These are phyloP conservation scores for Daucus carota DNA, from an alignment of 129 eudicot species.

Conservation along the genomic window DNA sequence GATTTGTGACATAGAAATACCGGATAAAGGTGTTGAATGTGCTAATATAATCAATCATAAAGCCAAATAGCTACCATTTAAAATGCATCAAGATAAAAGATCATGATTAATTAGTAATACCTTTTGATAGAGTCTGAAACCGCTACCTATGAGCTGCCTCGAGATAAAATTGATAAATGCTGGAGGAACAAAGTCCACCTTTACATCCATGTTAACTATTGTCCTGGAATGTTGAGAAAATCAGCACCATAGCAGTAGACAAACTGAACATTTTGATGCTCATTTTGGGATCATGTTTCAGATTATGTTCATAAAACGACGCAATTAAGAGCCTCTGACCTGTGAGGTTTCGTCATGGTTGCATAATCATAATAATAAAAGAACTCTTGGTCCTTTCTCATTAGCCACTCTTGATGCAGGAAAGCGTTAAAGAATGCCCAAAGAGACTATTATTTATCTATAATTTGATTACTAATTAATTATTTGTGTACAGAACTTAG, in stretches of 20 bases:
- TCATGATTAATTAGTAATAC: slow-evolving; percentile 28
- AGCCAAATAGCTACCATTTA: neutral
- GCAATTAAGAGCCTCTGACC: neutral
- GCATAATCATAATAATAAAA: neutral
- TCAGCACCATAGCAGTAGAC: neutral
- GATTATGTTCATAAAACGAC: neutral
- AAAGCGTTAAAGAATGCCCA: too few species aligned
- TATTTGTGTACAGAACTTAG: neutral
- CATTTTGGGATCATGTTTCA: neutral
- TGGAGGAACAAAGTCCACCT: slow-evolving; percentile 90
- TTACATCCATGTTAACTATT: slow-evolving; percentile 75
- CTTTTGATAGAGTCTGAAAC: slow-evolving; percentile 95
- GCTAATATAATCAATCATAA: neutral
- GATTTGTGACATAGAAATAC: neutral
- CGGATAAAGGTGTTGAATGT: neutral
- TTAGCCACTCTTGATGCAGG: neutral
- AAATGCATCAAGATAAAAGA: slow-evolving; percentile 1
- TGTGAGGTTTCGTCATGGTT: neutral
- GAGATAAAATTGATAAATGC: slow-evolving; percentile 78
- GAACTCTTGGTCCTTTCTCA: neutral
- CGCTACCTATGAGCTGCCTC: slow-evolving; percentile 94
- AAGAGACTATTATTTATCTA: neutral
- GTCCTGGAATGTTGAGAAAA: slow-evolving; percentile 42
- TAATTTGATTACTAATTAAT: neutral
- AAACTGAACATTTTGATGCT: neutral